These are phyloP conservation scores for Podospora bellae-mahoneyi DNA, from an alignment of 495 filamentous ascomycete species.

Conservation along the genomic window DNA sequence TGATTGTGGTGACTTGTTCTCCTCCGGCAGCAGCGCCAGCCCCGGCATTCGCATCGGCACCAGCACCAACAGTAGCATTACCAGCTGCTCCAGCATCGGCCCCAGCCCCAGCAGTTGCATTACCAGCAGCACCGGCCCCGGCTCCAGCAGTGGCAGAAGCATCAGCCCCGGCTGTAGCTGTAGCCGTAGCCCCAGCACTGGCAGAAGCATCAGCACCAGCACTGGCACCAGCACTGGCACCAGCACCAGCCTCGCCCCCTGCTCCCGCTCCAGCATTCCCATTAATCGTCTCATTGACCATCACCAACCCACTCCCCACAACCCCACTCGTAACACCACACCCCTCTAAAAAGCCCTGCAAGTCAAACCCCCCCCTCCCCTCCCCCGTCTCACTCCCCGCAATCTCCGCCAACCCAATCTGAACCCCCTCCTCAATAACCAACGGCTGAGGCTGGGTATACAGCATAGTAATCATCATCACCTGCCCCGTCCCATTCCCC, in stretches of 20 bases:
- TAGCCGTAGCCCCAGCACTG: background rate
- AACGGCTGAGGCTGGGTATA: conserved; percentile 25
- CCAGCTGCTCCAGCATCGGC: conserved; percentile 1
- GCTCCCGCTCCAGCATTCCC: background rate
- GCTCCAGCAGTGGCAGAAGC: background rate
- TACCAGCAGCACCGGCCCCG: background rate
- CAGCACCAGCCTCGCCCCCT: background rate
- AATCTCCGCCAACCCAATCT: conserved; percentile 15
- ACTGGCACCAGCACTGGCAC: background rate
- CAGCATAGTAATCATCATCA: conserved; percentile 21
- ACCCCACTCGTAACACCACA: conserved; percentile 9
- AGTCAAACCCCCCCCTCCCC: conserved; percentile 17
- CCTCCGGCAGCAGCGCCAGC: background rate
- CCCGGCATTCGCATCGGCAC: background rate
- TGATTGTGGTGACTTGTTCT: conserved; percentile 10
- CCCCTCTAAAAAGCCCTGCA: conserved; percentile 20
- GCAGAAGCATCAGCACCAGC: conserved; percentile 8
- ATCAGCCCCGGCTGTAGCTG: background rate
- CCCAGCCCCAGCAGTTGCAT: background rate
- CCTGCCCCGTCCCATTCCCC: background rate
- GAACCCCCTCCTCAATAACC: conserved; percentile 15
- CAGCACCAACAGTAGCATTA: background rate
- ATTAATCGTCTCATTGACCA: conserved; percentile 10
- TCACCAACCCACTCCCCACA: conserved; percentile 14
- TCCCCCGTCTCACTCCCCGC: background rate